phyloP scores from a whole-genome alignment of 805 yeast genomes.

The Candida sithepensis region DNA sequence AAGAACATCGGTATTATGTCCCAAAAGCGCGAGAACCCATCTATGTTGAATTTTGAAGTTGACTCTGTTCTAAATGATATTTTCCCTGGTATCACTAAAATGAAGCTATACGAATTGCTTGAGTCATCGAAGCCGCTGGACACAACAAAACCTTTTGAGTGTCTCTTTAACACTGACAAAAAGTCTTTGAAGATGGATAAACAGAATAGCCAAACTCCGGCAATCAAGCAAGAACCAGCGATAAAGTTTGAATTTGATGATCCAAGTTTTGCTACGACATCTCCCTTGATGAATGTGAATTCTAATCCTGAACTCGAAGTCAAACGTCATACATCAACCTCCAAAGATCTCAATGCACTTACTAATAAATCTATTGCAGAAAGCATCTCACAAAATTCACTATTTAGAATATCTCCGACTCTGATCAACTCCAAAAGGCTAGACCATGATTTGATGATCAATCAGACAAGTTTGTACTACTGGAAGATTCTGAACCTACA shows the following conservation, averaged over 20 bases:
- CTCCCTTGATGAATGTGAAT: slow-evolving; percentile 26
- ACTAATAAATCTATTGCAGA: slow-evolving; percentile 13
- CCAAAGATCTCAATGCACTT: not conserved
- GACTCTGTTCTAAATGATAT: slow-evolving; percentile 19
- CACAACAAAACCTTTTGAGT: slow-evolving; percentile 21
- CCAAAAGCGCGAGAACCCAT: slow-evolving; percentile 20
- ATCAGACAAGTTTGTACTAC: slow-evolving; percentile 44
- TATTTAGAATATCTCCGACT: slow-evolving; percentile 36
- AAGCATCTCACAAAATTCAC: slow-evolving; percentile 13
- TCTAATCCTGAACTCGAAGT: slow-evolving; percentile 18
- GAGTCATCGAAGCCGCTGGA: slow-evolving; percentile 13
- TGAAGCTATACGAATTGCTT: slow-evolving; percentile 23
- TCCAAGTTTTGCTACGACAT: slow-evolving; percentile 34
- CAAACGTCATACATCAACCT: not conserved
- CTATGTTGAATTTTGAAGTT: slow-evolving; percentile 16
- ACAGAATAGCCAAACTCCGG: slow-evolving; percentile 1
- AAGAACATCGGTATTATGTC: slow-evolving; percentile 5
- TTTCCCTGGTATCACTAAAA: slow-evolving; percentile 26
- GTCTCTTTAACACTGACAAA: slow-evolving; percentile 20
- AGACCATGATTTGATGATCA: slow-evolving; percentile 41
- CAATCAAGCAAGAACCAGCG: not conserved
- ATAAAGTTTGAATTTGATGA: slow-evolving; percentile 31
- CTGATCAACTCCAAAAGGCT: slow-evolving; percentile 32
- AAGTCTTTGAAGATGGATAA: slow-evolving; percentile 2
- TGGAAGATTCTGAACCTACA: slow-evolving; percentile 59